Evolutionary conservation across 441 rosid genomes (phyloP), one percentile per base, ranked within the genome.

Genomic region (Flueggea neowawraea): DNA sequence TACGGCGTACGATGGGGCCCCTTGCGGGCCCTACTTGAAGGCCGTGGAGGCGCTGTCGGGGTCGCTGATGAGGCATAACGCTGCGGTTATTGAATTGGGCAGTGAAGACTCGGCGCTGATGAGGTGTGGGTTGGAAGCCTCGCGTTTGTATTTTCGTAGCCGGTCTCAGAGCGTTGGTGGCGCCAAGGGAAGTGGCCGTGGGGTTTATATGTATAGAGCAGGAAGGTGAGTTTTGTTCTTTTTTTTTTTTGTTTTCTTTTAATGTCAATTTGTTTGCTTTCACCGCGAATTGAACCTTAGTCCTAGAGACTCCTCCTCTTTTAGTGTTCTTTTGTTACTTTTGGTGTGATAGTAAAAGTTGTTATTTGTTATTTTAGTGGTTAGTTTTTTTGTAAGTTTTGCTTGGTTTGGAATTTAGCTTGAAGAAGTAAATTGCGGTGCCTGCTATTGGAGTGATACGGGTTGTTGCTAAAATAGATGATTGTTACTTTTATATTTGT

Each of bases 91-190:
- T 58, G 97, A 90, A 72, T 63, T 94, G 55, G 93, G 89, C 41
- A 64, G 82, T 22, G 90, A 89, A 28, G 95, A 94, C 43, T 71
- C 89, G 0, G 83, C 90, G 9, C 69, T 93, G 31, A 74, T 93
- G 82, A 79, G 89, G 16, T 93, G 98, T 64, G 97, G 92, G 7
- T 77, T 87, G 65, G 98, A 89, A 70, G 86, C 96, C 0, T 75
- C 93, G 50, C 86, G 91, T 31, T 73, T 91, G 71, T 94, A 81
- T 77, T 86, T 94, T 22, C 28, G 28, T 1, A 22, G 28, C 61
- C 74, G 89, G 70, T 66, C 75, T 39, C 82, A 71, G 61, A 75
- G 60, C 28, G 45, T 43, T 43, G 70, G 33, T 62, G 80, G 74
- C 43, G 78, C 69, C 28, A 85, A 87, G 70, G 80, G 75, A 64